Evolutionary conservation across 2,329 filamentous ascomycete species (phyloP).

Genomic region (Fusarium neocosmosporiellum): DNA sequence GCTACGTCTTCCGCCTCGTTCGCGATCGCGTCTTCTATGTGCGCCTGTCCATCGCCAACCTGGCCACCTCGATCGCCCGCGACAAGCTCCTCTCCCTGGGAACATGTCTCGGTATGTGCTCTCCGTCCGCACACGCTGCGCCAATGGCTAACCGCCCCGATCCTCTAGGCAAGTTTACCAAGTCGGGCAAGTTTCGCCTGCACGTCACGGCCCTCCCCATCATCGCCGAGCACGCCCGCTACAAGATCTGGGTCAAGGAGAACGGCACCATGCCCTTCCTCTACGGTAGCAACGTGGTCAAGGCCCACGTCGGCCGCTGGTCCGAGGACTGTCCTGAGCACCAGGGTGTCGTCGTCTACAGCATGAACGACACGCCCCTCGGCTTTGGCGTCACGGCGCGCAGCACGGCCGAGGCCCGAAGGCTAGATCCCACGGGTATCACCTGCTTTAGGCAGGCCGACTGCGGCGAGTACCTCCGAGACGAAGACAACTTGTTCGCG

Average conservation of each 20-base stretch:
- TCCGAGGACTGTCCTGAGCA: constrained; percentile 94
- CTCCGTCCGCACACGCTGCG: too few relatives aligned
- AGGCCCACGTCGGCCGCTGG: constrained; percentile 79
- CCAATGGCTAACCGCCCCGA: constrained; percentile 18
- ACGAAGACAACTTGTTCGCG: constrained; percentile 76
- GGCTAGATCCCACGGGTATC: constrained; percentile 90
- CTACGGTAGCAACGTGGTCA: constrained; percentile 90
- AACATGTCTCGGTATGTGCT: constrained; percentile 75
- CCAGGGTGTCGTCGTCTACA: constrained; percentile 88
- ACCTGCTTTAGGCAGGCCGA: constrained; percentile 93
- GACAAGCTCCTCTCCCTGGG: constrained; percentile 88
- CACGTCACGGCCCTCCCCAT: constrained; percentile 91
- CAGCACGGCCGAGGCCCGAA: constrained; percentile 83
- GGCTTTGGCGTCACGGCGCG: constrained; percentile 94
- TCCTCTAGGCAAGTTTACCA: constrained; percentile 85
- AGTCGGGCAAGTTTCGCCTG: constrained; percentile 93
- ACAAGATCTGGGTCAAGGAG: constrained; percentile 96
- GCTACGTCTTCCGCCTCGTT: constrained; percentile 87
- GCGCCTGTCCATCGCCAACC: constrained; percentile 86
- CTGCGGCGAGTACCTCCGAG: constrained; percentile 92
- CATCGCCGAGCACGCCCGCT: constrained; percentile 89
- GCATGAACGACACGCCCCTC: constrained; percentile 92
- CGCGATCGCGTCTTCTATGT: constrained; percentile 92
- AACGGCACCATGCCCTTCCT: constrained; percentile 98
- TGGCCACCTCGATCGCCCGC: constrained; percentile 86